phyloP scores from a whole-genome alignment of 352 stramenopile genomes.

The Pythium monospermum region DNA sequence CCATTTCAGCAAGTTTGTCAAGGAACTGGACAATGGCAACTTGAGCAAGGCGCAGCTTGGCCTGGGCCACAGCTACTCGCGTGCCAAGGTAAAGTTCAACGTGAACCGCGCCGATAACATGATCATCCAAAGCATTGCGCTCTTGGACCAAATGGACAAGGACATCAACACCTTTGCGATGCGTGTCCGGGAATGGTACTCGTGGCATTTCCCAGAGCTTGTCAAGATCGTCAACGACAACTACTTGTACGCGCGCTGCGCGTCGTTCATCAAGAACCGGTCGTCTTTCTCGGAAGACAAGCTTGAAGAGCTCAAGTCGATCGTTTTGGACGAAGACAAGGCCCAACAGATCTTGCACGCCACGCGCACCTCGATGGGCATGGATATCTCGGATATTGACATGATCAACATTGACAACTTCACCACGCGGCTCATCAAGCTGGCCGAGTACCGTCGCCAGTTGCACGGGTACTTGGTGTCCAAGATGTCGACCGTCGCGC shows the following conservation, averaged over 20 bases:
- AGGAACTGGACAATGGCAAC: slow-evolving; percentile 95
- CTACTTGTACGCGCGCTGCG: slow-evolving; percentile 97
- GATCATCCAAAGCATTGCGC: slow-evolving; percentile 99
- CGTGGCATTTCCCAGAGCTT: slow-evolving; percentile 99
- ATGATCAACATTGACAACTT: slow-evolving; percentile 99
- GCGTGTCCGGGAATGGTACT: slow-evolving; percentile 99
- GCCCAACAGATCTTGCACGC: slow-evolving; percentile 94
- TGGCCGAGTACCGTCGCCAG: slow-evolving; percentile 97
- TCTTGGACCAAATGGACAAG: slow-evolving; percentile 99
- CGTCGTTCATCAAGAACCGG: slow-evolving; percentile 96
- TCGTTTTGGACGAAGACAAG: slow-evolving; percentile 97
- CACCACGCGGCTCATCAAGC: slow-evolving; percentile 96
- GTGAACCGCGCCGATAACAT: slow-evolving; percentile 99
- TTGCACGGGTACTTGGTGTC: slow-evolving; percentile 93
- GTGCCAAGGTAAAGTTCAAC: slow-evolving; percentile 99
- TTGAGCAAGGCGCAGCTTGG: slow-evolving; percentile 98
- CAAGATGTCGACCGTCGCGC: slow-evolving; percentile 98
- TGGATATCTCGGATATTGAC: slow-evolving; percentile 99
- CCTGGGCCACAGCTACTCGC: slow-evolving; percentile 99
- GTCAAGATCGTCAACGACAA: slow-evolving; percentile 99
- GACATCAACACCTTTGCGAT: slow-evolving; percentile 99
- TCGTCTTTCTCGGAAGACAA: slow-evolving; percentile 75
- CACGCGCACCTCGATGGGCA: slow-evolving; percentile 97
- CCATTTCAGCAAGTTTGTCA: slow-evolving; percentile 98
- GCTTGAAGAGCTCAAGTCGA: slow-evolving; percentile 82